These are phyloP conservation scores for Sporothrix curviconia DNA, from an alignment of 2,329 filamentous ascomycete genomes.

Conservation along the genomic window DNA sequence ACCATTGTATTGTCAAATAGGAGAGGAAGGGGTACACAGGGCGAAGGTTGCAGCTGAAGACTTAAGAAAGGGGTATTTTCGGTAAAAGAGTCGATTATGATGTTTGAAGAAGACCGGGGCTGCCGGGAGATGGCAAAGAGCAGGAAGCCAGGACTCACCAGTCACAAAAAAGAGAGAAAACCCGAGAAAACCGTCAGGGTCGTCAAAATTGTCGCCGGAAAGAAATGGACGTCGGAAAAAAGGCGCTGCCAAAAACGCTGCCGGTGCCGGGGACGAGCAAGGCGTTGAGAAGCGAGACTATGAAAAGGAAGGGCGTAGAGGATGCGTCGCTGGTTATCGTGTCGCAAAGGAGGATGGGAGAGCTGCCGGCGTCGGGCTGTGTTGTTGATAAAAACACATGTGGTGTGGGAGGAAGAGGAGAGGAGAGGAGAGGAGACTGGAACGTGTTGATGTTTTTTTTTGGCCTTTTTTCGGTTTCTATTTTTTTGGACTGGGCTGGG, in stretches of 20 bases:
- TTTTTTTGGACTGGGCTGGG: slow-evolving; percentile 9
- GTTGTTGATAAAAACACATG: slow-evolving; percentile 6
- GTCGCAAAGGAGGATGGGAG: neutral
- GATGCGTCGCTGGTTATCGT: too few relatives aligned
- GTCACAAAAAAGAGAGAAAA: neutral
- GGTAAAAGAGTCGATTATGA: neutral
- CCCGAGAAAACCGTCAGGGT: neutral
- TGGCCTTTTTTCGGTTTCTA: slow-evolving; percentile 15
- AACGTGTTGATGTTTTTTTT: slow-evolving; percentile 2
- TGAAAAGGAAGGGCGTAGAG: neutral
- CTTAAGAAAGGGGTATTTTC: too few relatives aligned
- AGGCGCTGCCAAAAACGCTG: slow-evolving; percentile 8
- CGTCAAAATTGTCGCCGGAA: too few relatives aligned
- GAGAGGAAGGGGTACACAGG: neutral
- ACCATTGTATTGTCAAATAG: neutral
- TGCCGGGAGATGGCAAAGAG: neutral
- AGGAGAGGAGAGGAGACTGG: neutral
- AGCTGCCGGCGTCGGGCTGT: slow-evolving; percentile 11
- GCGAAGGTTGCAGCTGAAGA: too few relatives aligned
- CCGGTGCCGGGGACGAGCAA: too few relatives aligned
- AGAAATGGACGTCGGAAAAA: neutral
- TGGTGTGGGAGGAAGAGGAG: neutral
- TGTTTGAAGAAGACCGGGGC: neutral
- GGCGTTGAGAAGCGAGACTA: neutral
- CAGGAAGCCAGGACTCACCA: neutral